Percentiles rank a stretch among this genome's conserved stretches.
Conservation (phyloP, 768 basidiomycete species). For the Boletus vinaceobasis region DNA sequence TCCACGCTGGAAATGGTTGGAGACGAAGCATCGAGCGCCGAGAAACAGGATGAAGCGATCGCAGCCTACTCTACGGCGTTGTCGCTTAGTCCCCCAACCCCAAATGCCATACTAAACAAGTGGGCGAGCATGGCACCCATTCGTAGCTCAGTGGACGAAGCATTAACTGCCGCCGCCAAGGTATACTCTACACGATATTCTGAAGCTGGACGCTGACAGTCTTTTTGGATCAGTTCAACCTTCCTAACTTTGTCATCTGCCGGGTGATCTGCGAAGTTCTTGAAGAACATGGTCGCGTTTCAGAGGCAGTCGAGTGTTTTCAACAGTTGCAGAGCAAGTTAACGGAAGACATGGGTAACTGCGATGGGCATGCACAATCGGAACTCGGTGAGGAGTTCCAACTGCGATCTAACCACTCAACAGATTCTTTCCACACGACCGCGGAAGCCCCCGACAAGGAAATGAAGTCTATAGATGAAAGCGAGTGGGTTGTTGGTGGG, state of each 20-base stretch:
- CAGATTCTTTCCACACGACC: neutral
- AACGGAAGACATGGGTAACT: too few species aligned
- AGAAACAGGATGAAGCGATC: neutral
- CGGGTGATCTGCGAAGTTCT: slow-evolving; percentile 1
- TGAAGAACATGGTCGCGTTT: neutral
- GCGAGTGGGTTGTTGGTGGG: neutral
- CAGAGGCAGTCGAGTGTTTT: neutral
- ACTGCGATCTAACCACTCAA: neutral
- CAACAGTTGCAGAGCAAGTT: neutral
- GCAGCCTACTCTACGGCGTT: slow-evolving; percentile 1
- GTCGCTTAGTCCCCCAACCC: neutral
- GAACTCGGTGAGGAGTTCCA: neutral
- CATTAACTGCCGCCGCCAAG: neutral
- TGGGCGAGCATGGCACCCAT: neutral
- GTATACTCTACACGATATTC: neutral
- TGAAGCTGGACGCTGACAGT: too few species aligned
- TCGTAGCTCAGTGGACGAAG: neutral
- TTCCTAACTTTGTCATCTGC: neutral
- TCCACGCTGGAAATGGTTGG: neutral
- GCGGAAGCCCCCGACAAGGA: neutral
- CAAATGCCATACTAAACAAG: neutral
- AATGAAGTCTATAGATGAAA: neutral
- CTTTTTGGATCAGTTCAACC: neutral
- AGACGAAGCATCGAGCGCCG: neutral
- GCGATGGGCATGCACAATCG: neutral